phyloP scores from a whole-genome alignment of 176 grass and related monocot species.

The Musa itinerans region DNA sequence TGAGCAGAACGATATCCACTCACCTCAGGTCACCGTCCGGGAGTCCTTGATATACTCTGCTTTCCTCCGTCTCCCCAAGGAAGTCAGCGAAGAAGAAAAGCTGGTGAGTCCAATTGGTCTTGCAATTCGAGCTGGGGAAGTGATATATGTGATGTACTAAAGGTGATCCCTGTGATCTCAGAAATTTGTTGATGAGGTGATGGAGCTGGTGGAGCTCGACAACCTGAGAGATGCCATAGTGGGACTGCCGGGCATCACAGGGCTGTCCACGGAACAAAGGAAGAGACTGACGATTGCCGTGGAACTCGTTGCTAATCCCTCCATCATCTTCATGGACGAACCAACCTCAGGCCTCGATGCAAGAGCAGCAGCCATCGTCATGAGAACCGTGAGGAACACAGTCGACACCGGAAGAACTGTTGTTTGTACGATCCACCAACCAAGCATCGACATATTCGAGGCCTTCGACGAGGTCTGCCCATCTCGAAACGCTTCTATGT shows the following conservation, averaged over 20 bases:
- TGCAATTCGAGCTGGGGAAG: too few relatives aligned
- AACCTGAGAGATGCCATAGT: constrained; percentile 53
- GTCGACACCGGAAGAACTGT: constrained; percentile 74
- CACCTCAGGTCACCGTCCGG: constrained; percentile 54
- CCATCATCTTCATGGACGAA: constrained; percentile 80
- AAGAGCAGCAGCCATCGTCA: constrained; percentile 76
- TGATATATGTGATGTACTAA: background rate
- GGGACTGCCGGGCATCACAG: constrained; percentile 51
- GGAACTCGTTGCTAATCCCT: constrained; percentile 61
- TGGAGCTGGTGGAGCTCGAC: constrained; percentile 63
- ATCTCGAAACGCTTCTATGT: too few relatives aligned
- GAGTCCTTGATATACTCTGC: constrained; percentile 72
- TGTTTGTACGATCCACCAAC: constrained; percentile 81
- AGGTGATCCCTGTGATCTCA: constrained; percentile 11
- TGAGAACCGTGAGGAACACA: constrained; percentile 74
- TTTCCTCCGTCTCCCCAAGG: constrained; percentile 46
- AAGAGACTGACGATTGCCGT: constrained; percentile 70
- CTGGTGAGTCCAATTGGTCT: constrained; percentile 24
- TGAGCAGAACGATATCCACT: constrained; percentile 76
- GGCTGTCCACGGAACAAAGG: constrained; percentile 81
- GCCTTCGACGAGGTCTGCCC: constrained; percentile 59
- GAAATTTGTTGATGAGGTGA: constrained; percentile 73
- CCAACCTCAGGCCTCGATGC: constrained; percentile 81
- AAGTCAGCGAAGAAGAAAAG: constrained; percentile 50
- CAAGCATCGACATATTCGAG: constrained; percentile 87